Conservation (phyloP, 139 green algal genomes). For the Nannochloris sp. region DNA sequence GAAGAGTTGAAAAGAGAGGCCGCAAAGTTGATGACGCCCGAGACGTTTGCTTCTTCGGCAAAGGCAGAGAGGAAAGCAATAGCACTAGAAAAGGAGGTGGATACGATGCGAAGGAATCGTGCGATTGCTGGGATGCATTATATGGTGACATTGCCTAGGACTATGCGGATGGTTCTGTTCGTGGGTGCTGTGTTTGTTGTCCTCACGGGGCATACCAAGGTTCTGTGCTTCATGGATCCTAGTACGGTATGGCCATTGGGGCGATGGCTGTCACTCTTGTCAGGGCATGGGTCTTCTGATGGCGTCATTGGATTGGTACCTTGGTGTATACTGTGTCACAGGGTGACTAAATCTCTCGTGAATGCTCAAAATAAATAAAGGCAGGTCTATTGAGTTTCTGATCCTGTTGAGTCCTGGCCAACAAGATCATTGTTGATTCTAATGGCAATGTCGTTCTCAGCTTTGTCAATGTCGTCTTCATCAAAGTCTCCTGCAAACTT, state of each 20-base stretch:
- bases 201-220: not conserved
- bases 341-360: slow-evolving; percentile 3
- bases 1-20: slow-evolving; percentile 18
- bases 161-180: not conserved
- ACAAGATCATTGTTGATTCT: too few species aligned
- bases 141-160: not conserved
- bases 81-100: slow-evolving; percentile 26
- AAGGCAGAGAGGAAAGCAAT: slow-evolving; percentile 28
- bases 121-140: not conserved
- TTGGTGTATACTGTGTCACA: slow-evolving; percentile 10
- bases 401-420: too few species aligned
- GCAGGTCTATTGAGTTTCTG: too few species aligned
- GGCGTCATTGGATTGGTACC: slow-evolving; percentile 5
- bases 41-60: slow-evolving; percentile 25
- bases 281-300: not conserved
- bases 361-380: not conserved
- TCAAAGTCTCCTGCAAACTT: too few species aligned
- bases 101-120: slow-evolving; percentile 4
- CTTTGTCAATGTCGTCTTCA: too few species aligned
- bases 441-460: too few species aligned
- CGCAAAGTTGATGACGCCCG: slow-evolving; percentile 14
- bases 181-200: not conserved
- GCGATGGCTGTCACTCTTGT: not conserved
- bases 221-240: not conserved
- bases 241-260: slow-evolving; percentile 2